phyloP scores from a whole-genome alignment of 768 basidiomycete species.

The Erythrobasidium yunnanense region DNA sequence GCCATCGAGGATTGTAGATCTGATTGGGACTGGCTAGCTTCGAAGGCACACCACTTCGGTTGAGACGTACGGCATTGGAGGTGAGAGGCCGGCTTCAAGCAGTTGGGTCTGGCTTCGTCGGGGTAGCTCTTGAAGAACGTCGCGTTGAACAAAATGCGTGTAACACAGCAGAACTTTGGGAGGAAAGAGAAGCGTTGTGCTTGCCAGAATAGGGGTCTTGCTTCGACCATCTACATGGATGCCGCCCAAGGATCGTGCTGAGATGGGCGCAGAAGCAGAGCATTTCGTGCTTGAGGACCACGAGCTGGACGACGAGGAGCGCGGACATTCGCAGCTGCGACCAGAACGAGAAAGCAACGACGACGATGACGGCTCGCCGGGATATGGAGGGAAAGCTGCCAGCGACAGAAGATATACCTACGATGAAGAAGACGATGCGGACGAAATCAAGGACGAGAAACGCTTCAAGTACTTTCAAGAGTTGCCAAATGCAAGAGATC shows the following conservation, averaged over 20 bases:
- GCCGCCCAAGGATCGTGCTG: no score
- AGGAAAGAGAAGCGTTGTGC: no score
- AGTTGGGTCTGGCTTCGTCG: no score
- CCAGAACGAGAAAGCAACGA: background rate
- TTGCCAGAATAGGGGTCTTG: no score
- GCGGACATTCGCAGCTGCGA: background rate
- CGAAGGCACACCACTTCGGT: background rate
- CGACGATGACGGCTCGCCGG: background rate
- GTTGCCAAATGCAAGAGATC: background rate
- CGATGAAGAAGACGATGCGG: slow-evolving; percentile 3
- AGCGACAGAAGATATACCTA: background rate
- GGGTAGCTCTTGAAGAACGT: no score
- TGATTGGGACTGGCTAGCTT: background rate
- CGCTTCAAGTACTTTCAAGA: slow-evolving; percentile 1
- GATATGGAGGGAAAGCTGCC: no score
- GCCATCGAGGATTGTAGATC: background rate
- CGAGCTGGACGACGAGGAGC: background rate
- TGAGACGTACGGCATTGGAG: no score
- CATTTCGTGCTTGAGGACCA: background rate
- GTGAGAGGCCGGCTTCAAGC: no score
- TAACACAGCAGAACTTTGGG: no score
- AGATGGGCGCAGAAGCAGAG: background rate
- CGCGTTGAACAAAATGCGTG: no score
- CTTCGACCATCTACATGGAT: no score
- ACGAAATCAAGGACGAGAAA: slow-evolving; percentile 8